A percentile compares a stretch with the other conserved stretches of the same genome.
phyloP scores from a whole-genome alignment of 148 eudicot species.

The Amaranthus hypochondriacus region DNA sequence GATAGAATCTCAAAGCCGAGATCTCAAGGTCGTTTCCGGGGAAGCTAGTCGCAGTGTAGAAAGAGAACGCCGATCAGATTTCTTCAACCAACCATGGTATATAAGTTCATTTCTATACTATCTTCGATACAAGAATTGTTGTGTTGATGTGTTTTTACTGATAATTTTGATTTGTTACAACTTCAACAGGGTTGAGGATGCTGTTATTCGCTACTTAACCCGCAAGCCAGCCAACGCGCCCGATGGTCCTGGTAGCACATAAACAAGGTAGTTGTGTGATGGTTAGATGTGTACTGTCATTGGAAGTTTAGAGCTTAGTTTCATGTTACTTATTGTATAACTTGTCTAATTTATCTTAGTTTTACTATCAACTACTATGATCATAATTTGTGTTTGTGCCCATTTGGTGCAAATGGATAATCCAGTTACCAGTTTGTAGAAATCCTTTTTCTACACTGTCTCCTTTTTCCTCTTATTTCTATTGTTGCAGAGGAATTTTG shows the following conservation, averaged over 20 bases:
- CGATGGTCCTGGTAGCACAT: conserved; percentile 64
- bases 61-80: conserved; percentile 76
- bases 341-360: conserved; percentile 14
- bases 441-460: background rate
- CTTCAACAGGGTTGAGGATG: conserved; percentile 84
- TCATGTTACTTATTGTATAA: conserved; percentile 22
- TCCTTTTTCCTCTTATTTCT: background rate
- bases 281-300: conserved; percentile 13
- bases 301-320: conserved; percentile 2
- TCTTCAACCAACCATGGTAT: conserved; percentile 93
- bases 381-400: conserved; percentile 8
- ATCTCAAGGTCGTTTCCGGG: conserved; percentile 73
- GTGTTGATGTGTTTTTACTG: background rate
- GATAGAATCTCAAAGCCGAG: conserved; percentile 82
- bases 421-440: conserved; percentile 1
- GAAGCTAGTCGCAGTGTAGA: conserved; percentile 76
- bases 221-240: conserved; percentile 57
- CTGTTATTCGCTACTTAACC: conserved; percentile 85
- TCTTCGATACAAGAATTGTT: background rate
- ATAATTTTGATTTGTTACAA: background rate
- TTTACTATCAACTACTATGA: conserved; percentile 4
- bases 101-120: background rate
- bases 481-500: background rate
- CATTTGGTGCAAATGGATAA: conserved; percentile 20
- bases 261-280: conserved; percentile 16